Conservation (phyloP, 2,329 filamentous ascomycete genomes). For the Exserohilum rostratum region DNA sequence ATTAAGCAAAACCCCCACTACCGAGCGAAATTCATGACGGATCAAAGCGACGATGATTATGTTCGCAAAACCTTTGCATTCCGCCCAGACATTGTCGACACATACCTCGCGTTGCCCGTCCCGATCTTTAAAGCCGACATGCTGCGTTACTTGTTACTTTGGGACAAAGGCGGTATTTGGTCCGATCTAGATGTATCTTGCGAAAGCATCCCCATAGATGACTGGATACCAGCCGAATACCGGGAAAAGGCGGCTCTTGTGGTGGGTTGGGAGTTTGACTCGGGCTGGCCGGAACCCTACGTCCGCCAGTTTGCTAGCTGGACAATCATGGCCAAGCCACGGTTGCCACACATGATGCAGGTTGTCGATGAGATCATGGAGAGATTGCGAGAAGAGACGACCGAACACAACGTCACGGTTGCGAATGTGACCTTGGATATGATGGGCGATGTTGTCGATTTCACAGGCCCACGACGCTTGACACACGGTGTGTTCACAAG, state of each 20-base stretch:
- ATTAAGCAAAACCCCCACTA: constrained; percentile 38
- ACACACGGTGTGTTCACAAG: constrained; percentile 35
- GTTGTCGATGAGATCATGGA: constrained; percentile 38
- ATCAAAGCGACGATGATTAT: constrained; percentile 37
- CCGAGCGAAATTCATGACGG: constrained; percentile 40
- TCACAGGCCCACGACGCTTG: constrained; percentile 37
- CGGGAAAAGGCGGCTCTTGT: constrained; percentile 40
- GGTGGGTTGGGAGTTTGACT: constrained; percentile 50
- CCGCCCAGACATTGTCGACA: constrained; percentile 49
- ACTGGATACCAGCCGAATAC: constrained; percentile 49
- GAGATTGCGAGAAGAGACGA: constrained; percentile 15
- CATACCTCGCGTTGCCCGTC: constrained; percentile 42
- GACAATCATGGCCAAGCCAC: constrained; percentile 39
- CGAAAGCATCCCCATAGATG: constrained; percentile 36
- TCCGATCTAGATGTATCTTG: constrained; percentile 51
- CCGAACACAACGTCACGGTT: constrained; percentile 21
- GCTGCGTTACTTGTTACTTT: constrained; percentile 51
- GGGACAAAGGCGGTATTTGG: constrained; percentile 51
- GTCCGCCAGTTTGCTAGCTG: constrained; percentile 38
- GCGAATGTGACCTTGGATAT: constrained; percentile 23
- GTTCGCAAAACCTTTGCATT: constrained; percentile 40
- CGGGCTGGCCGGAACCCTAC: constrained; percentile 22
- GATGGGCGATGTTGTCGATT: constrained; percentile 38
- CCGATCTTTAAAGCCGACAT: constrained; percentile 52
- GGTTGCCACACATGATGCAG: constrained; percentile 29